Conservation (phyloP, 345 rosid genomes). For the Brassica napus region Da-Ae NC_063436.1:31446001-31446500, state of each 20-base stretch:
- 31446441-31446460: not conserved
- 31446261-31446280: constrained; percentile 15
- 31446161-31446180: constrained; percentile 56
- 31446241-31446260: constrained; percentile 6
- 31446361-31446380: constrained; percentile 88
- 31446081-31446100: constrained; percentile 65
- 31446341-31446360: constrained; percentile 74
- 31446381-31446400: constrained; percentile 87
- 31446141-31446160: constrained; percentile 53
- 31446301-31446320: constrained; percentile 29
- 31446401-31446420: constrained; percentile 8
- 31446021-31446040: constrained; percentile 64
- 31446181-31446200: constrained; percentile 48
- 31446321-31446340: constrained; percentile 47
- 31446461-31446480: not conserved
- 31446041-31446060: constrained; percentile 74
- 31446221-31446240: constrained; percentile 11
- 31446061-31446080: constrained; percentile 94
- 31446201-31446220: constrained; percentile 41
- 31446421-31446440: not conserved
- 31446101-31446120: constrained; percentile 54
- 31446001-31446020: constrained; percentile 6
- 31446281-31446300: constrained; percentile 20
- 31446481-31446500: not conserved
- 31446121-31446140: constrained; percentile 59